phyloP scores from a whole-genome alignment of 768 basidiomycete genomes.

The Gelatoporia subvermispora region DNA sequence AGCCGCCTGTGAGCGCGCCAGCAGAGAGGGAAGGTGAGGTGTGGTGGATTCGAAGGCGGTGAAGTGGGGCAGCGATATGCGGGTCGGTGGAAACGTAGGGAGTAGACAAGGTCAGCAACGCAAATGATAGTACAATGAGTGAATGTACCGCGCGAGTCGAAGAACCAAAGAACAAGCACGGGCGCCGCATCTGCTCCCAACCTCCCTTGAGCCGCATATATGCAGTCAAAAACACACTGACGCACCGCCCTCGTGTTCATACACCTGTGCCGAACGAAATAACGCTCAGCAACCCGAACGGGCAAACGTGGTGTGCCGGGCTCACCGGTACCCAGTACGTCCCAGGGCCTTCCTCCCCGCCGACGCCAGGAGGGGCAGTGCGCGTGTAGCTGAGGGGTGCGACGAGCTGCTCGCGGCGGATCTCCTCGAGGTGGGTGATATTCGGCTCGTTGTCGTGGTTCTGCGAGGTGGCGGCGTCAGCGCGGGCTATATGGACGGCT shows the following conservation, averaged over 20 bases:
- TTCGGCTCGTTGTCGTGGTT: constrained; percentile 73
- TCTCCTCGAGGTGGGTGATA: constrained; percentile 66
- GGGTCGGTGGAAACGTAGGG: too few relatives aligned
- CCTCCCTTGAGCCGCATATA: neutral
- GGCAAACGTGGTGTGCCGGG: too few relatives aligned
- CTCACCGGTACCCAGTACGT: constrained; percentile 77
- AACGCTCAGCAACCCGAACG: too few relatives aligned
- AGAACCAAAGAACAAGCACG: constrained; percentile 66
- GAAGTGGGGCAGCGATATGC: too few relatives aligned
- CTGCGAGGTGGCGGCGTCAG: too few relatives aligned
- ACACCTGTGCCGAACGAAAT: too few relatives aligned
- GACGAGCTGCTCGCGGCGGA: constrained; percentile 52
- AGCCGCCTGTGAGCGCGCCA: constrained; percentile 45
- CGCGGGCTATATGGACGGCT: too few relatives aligned
- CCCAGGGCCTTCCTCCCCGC: constrained; percentile 57
- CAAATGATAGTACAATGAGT: neutral
- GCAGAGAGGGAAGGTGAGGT: too few relatives aligned
- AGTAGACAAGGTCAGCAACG: too few relatives aligned
- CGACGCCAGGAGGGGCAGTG: constrained; percentile 52
- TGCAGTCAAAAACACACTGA: neutral
- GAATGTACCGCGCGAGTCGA: constrained; percentile 69
- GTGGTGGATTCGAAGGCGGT: too few relatives aligned
- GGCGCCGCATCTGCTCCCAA: constrained; percentile 39
- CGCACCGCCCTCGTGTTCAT: too few relatives aligned
- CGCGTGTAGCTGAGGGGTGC: constrained; percentile 62